Conservation (phyloP, 306 rosid genomes). For the Mimosa bimucronata region DNA sequence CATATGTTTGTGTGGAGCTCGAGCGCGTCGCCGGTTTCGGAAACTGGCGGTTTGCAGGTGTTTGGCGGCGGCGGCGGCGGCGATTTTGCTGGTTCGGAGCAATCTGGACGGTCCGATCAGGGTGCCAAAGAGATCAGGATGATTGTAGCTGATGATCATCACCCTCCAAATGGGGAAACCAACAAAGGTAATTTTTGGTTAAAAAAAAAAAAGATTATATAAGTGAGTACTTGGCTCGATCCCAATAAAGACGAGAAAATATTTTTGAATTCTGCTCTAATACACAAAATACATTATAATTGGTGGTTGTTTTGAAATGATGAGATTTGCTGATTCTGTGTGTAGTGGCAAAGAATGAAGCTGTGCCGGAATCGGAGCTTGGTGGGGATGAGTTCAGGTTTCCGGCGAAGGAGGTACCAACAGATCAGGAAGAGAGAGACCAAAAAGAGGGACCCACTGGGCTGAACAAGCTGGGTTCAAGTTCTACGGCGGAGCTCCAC, state of each 20-base stretch:
- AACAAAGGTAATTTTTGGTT: slow-evolving; percentile 56
- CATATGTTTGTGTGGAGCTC: slow-evolving; percentile 99
- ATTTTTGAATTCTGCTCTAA: too few relatives aligned
- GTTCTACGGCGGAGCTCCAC: slow-evolving; percentile 82
- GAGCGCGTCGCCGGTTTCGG: slow-evolving; percentile 79
- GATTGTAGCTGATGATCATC: slow-evolving; percentile 86
- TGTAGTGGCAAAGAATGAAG: slow-evolving; percentile 34
- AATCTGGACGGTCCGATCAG: slow-evolving; percentile 87
- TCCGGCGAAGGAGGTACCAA: slow-evolving; percentile 47
- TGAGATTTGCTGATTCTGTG: slow-evolving; percentile 14
- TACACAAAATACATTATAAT: too few relatives aligned
- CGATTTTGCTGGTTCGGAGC: slow-evolving; percentile 67
- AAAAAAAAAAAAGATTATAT: background rate
- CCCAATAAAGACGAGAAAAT: too few relatives aligned
- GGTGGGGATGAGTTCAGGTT: slow-evolving; percentile 67
- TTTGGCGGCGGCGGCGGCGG: slow-evolving; percentile 69
- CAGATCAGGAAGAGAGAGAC: slow-evolving; percentile 48
- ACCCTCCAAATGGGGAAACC: slow-evolving; percentile 69
- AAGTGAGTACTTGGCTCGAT: too few relatives aligned
- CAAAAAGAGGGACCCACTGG: slow-evolving; percentile 59
- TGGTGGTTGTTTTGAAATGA: background rate
- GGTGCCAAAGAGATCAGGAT: slow-evolving; percentile 96
- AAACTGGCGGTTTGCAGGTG: slow-evolving; percentile 73
- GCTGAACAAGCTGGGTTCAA: slow-evolving; percentile 71
- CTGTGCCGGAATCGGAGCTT: slow-evolving; percentile 46